Conservation (phyloP, 1,284 basidiomycete genomes). For the Marasmius sp. region DNA sequence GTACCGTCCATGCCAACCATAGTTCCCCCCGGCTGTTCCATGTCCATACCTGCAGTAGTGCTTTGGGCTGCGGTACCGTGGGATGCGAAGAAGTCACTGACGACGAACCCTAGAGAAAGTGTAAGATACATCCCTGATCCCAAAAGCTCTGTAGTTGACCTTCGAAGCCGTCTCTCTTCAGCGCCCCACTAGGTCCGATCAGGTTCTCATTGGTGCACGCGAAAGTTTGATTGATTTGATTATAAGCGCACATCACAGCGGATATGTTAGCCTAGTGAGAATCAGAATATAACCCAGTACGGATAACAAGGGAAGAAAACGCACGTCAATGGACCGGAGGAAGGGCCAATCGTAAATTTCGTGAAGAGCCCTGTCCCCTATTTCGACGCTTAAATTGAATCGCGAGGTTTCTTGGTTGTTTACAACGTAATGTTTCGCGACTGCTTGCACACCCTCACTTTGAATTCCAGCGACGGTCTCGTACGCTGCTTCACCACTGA, state of each 20-base stretch:
- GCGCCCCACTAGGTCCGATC: slow-evolving; percentile 34
- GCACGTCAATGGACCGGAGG: slow-evolving; percentile 45
- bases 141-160: slow-evolving; percentile 21
- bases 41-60: slow-evolving; percentile 46
- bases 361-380: slow-evolving; percentile 66
- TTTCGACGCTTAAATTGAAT: slow-evolving; percentile 44
- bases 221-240: slow-evolving; percentile 43
- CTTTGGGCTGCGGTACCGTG: slow-evolving; percentile 44
- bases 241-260: slow-evolving; percentile 76
- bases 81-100: slow-evolving; percentile 50
- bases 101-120: slow-evolving; percentile 34
- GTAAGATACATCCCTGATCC: too few relatives aligned
- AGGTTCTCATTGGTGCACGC: slow-evolving; percentile 39
- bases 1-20: slow-evolving; percentile 34
- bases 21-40: slow-evolving; percentile 49
- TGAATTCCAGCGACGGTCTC: slow-evolving; percentile 65
- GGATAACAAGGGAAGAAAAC: slow-evolving; percentile 7
- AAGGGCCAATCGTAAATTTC: slow-evolving; percentile 64
- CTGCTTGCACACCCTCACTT: slow-evolving; percentile 60
- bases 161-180: slow-evolving; percentile 40
- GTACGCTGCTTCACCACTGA: slow-evolving; percentile 63
- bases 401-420: slow-evolving; percentile 58
- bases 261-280: slow-evolving; percentile 56
- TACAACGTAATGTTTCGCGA: slow-evolving; percentile 63
- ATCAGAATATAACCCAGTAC: background rate